Base-by-base conservation (phyloP, 352 stramenopile species). In the Peronospora farinosa region DNA sequence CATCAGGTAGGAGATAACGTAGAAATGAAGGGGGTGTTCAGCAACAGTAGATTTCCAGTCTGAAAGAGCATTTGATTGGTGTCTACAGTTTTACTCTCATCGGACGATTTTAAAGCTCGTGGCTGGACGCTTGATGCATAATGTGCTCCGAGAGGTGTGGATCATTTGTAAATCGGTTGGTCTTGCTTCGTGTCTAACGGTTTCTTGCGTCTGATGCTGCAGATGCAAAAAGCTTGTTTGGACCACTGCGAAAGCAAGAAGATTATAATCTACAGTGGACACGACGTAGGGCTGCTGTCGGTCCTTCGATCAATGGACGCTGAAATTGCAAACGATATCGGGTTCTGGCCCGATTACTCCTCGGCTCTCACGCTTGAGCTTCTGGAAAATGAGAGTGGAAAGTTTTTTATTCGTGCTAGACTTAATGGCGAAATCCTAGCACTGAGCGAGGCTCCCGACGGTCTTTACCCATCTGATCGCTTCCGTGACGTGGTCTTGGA, bases 241-340 rank as follows among this genome's bases (percentile, higher is more conserved):
- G 62, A 62, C 12, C 49, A 72, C 44, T 31, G 12, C n/a, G 57
- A 68, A 43, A 65, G 47, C 39, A 83, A 84, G 56, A 74, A 66
- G 38, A 57, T 92, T 23, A 53, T 88, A 32, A 59, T 90, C 17
- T 93, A 91, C 68, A 91, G 79, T 42, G 82, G 82, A 27, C 82
- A 93, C 51, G 82, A 93, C 49, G 65, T 91, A 15, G 88, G 79
- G 15, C 57, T 93, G 40, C 62, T 93, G 15, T 78, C 79, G 0
- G 55, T 88, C n/a, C 61, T 93, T n/a, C 75, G 84, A 47, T 74
- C 72, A 1, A 65, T 88, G 15, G 51, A 74, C 41, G 70, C 66
- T 8, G 40, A 68, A 19, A 47, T 86, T 21, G 58, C 66, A 13
- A 54, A 78, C n/a, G 48, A 79, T 32, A 59, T 69, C 11, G 50